Evolutionary conservation across 1,284 basidiomycete species (phyloP), one percentile per base, ranked within the genome.

Genomic region (Ceratobasidium sp.): DNA sequence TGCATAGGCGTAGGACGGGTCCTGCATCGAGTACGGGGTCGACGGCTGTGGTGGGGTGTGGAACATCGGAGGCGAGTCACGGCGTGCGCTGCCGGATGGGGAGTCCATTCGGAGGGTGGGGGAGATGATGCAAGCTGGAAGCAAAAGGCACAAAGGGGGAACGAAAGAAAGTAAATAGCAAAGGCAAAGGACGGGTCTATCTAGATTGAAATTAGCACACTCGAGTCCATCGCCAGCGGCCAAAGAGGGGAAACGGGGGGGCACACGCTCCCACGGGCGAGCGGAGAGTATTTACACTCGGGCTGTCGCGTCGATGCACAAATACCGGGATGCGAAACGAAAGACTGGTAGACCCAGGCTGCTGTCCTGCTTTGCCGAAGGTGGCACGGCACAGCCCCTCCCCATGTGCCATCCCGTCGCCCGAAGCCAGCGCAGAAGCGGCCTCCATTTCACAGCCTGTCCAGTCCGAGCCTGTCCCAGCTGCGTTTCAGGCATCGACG

Each of bases 181-280:
- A 57, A 57, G 36, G 65, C 18, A 48, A 28, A 36, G 46, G 46
- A 21, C 62, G 62, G 36, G 60, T 32, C 30, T 50, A 64, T 43
- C 58, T 60, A 69, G 41, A 53, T 45, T 23, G 32, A 69, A n/a
- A 57, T 53, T 45, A 45, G 5, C 28, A 45, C 39, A n/a, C n/a
- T n/a, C 52, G 46, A 69, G 65, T 69, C 65, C 65, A 69, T 69
- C 65, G 65, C 65, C 65, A 67, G 62, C 50, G 62, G 62, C 62
- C 48, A 67, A 67, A 32, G 50, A 45, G 39, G 10, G 28, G 36
- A 34, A 55, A 55, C 23, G 41, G 30, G 21, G 5, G 23, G 41
- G 46, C 34, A 53, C 65, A 53, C 32, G 50, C 45, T 32, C 50
- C 8, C 36, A 46, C 65, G 65, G 26, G 12, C 39, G 21, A 41